These are phyloP conservation scores for Candida ovalis DNA, from an alignment of 805 yeast species.

Conservation along the genomic window DNA sequence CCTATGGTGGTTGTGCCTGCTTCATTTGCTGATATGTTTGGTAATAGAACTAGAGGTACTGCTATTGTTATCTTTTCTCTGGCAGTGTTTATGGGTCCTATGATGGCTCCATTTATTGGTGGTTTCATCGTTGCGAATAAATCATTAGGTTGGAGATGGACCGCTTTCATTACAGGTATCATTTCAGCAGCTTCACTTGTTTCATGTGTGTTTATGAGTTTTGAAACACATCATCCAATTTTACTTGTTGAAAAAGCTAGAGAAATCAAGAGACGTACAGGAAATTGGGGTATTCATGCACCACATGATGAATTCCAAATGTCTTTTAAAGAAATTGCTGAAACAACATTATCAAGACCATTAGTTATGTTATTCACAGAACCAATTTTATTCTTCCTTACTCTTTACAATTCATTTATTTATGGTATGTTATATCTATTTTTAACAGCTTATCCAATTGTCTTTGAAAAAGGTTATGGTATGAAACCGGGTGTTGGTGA, in stretches of 20 bases:
- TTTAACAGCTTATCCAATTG: conserved; percentile 72
- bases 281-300: conserved; percentile 81
- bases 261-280: conserved; percentile 59
- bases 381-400: conserved; percentile 66
- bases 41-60: conserved; percentile 62
- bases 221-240: conserved; percentile 72
- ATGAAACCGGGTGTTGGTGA: conserved; percentile 63
- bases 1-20: conserved; percentile 87
- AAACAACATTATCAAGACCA: conserved; percentile 66
- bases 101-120: conserved; percentile 77
- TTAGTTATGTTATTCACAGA: conserved; percentile 61
- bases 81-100: conserved; percentile 76
- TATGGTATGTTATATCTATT: conserved; percentile 76
- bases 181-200: conserved; percentile 40
- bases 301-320: conserved; percentile 65
- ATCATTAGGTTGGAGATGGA: conserved; percentile 81
- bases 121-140: conserved; percentile 54
- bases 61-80: conserved; percentile 70
- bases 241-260: conserved; percentile 61
- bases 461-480: conserved; percentile 59
- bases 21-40: conserved; percentile 77
- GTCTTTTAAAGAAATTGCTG: conserved; percentile 53
- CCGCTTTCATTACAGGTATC: conserved; percentile 66
- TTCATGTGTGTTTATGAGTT: conserved; percentile 40
- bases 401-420: conserved; percentile 72